A percentile compares a stretch with the other conserved stretches of the same genome.
phyloP scores from a whole-genome alignment of 768 basidiomycete genomes.

The Steccherinum ochraceum region DNA sequence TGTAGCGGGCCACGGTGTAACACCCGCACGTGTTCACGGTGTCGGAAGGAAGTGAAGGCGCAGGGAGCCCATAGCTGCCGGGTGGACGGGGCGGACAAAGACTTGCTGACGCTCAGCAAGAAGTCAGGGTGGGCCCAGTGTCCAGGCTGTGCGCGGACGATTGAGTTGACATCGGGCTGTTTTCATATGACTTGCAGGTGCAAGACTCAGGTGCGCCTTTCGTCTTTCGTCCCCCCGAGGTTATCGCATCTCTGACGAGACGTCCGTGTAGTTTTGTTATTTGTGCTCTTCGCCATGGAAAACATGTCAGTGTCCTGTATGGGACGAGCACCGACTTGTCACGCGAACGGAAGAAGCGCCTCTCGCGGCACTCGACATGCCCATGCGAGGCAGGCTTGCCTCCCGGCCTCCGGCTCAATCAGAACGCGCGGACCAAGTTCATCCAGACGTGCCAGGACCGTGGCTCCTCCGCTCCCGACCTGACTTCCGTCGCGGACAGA shows the following conservation, averaged over 20 bases:
- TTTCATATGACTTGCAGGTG: constrained; percentile 24
- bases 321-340: constrained; percentile 3
- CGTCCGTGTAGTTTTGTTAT: constrained; percentile 13
- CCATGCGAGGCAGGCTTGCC: not conserved
- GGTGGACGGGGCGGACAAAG: constrained; percentile 10
- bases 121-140: constrained; percentile 20
- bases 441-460: not conserved
- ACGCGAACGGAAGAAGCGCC: not conserved
- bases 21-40: constrained; percentile 17
- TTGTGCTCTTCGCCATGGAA: constrained; percentile 17
- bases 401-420: not conserved
- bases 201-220: constrained; percentile 10
- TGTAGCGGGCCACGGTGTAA: constrained; percentile 12
- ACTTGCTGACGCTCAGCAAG: constrained; percentile 10
- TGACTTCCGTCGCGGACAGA: not conserved
- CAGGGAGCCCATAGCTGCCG: constrained; percentile 12
- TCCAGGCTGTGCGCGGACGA: constrained; percentile 19
- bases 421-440: not conserved
- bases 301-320: constrained; percentile 17
- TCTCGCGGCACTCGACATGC: not conserved
- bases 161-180: constrained; percentile 22
- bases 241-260: not conserved
- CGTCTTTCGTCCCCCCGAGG: not conserved
- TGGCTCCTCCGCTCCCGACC: not conserved
- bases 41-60: constrained; percentile 8